Evolutionary conservation across 805 yeast genomes (phyloP).

Genomic region (Candida morakotiae): DNA sequence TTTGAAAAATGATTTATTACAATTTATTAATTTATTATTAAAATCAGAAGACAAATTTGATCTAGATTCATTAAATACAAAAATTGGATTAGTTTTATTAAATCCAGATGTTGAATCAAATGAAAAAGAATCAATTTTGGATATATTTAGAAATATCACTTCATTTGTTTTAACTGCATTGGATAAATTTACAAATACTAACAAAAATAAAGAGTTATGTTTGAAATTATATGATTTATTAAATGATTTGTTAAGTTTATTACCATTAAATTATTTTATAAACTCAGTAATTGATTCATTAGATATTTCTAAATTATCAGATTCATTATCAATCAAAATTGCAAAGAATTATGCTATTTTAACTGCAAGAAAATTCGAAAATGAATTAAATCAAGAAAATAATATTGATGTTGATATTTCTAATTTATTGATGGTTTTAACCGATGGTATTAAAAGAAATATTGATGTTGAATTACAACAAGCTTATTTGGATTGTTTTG

Average conservation of each 20-base stretch:
- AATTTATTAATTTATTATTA: constrained; percentile 52
- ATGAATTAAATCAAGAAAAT: constrained; percentile 52
- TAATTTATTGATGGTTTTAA: constrained; percentile 48
- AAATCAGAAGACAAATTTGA: constrained; percentile 22
- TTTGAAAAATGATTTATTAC: constrained; percentile 49
- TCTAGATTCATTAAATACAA: constrained; percentile 40
- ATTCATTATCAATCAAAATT: constrained; percentile 44
- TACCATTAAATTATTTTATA: constrained; percentile 75
- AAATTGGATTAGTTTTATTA: constrained; percentile 48
- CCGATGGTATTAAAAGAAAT: constrained; percentile 31
- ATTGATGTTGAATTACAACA: constrained; percentile 54
- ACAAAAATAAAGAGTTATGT: constrained; percentile 21
- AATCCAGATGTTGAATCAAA: constrained; percentile 33
- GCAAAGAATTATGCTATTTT: constrained; percentile 61
- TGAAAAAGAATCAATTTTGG: constrained; percentile 27
- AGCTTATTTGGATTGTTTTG: constrained; percentile 64
- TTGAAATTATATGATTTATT: constrained; percentile 51
- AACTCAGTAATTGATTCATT: constrained; percentile 48
- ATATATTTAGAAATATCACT: constrained; percentile 27
- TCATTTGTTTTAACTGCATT: constrained; percentile 34
- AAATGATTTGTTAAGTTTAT: constrained; percentile 57
- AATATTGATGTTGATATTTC: constrained; percentile 42
- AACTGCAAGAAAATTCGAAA: constrained; percentile 63
- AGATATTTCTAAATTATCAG: constrained; percentile 23
- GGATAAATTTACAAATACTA: constrained; percentile 26